Conservation (phyloP, 371 early-diverging fungal species). For the Parasitella parasitica region DNA sequence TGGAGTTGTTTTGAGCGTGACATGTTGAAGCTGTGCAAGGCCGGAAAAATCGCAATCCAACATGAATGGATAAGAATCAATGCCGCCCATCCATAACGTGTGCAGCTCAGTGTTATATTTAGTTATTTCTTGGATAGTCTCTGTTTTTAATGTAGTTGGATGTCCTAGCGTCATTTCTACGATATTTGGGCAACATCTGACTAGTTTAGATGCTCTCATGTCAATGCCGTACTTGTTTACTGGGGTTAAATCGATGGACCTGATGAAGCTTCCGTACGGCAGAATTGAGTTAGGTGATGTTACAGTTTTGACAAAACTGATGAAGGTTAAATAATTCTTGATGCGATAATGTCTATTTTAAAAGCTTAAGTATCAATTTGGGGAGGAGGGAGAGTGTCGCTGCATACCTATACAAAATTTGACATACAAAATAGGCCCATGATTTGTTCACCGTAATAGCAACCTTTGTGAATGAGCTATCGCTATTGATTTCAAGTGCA, state of each 20-base stretch:
- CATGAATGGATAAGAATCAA: slow-evolving; percentile 16
- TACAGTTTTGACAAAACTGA: slow-evolving; percentile 13
- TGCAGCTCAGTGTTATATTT: slow-evolving; percentile 9
- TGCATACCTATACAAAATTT: slow-evolving; percentile 7
- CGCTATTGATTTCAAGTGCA: background rate
- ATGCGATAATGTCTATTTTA: slow-evolving; percentile 8
- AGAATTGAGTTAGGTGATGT: background rate
- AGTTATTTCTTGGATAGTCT: slow-evolving; percentile 11
- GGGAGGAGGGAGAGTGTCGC: background rate
- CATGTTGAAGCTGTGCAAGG: slow-evolving; percentile 1
- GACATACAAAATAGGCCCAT: slow-evolving; percentile 20
- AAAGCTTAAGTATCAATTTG: background rate
- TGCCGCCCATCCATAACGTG: slow-evolving; percentile 15
- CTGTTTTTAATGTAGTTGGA: slow-evolving; percentile 9
- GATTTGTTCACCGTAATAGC: slow-evolving; percentile 7
- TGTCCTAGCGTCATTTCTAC: slow-evolving; percentile 12
- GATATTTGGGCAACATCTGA: slow-evolving; percentile 16
- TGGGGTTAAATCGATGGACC: slow-evolving; percentile 78
- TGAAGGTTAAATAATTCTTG: slow-evolving; percentile 8
- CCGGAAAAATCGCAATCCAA: slow-evolving; percentile 14
- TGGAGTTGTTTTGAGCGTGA: slow-evolving; percentile 11
- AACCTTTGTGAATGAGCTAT: background rate
- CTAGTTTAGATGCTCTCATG: slow-evolving; percentile 5
- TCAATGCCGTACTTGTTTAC: slow-evolving; percentile 37
- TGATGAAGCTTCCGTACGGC: slow-evolving; percentile 70